Base-by-base conservation (phyloP, 169 alveolate genomes). In the Blepharisma undulans region DNA sequence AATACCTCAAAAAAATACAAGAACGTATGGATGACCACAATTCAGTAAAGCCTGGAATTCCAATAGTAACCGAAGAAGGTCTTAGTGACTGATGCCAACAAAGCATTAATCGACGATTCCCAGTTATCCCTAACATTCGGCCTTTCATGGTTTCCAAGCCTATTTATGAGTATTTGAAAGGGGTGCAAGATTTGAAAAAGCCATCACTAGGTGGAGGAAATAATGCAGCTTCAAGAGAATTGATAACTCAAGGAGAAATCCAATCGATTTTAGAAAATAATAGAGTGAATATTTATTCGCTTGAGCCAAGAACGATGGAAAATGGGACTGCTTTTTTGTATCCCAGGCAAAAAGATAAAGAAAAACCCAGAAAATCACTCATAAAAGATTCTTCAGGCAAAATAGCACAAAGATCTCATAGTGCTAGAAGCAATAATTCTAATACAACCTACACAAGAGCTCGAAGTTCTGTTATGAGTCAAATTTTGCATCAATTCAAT, bases 81-180 rank as follows among this genome's bases (percentile, higher is more conserved):
- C 77, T 82, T 0, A 82, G 72, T n/a, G 89, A 82, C 22, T 82
- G 89, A 74, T 34, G 74, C 76, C 89, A 82, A 8, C 89, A 82
- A 59, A 82, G 78, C 34, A 48, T 82, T 21, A 82, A 82, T 60
- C 74, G 89, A 14, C 27, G 76, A 30, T 82, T 82, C 34, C 27
- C 74, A 34, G 89, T 32, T 21, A 82, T 82, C 60, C 89, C 89
- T 59, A 72, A 21, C 22, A 30, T 59, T 3, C 1, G 89, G 76
- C 89, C 89, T 59, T 82, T 82, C n/a, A 22, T 82, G 76, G 36
- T 82, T 22, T 59, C 89, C 76, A 82, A 82, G 60, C 71, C 76
- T 0, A 60, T 82, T 10, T 59, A 82, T 82, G 89, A 82, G 36
- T 36, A 82, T 22, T 59, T 82, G 25, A 32, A 33, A 34, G n/a